These are phyloP conservation scores for Trametes sanguinea DNA, from an alignment of 768 basidiomycete genomes.

Conservation along the genomic window DNA sequence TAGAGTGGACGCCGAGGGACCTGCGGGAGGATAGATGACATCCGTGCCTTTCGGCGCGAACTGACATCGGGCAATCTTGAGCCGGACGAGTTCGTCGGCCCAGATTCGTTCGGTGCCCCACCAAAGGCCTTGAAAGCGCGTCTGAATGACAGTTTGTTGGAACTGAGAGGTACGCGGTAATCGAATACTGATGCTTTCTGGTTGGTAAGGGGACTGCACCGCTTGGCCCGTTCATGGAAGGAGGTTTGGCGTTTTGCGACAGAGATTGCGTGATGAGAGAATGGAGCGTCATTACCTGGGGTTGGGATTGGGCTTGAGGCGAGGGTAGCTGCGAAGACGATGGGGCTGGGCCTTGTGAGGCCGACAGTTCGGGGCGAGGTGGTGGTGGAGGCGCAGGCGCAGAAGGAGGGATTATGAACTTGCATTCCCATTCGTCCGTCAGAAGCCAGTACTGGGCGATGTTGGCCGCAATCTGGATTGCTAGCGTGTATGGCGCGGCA, in stretches of 20 bases:
- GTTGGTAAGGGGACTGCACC: conserved; percentile 28
- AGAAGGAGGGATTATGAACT: conserved; percentile 41
- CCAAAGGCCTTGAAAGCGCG: conserved; percentile 80
- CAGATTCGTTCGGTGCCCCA: conserved; percentile 90
- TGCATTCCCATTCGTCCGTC: conserved; percentile 72
- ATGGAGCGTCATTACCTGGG: background rate
- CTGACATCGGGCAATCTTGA: conserved; percentile 67
- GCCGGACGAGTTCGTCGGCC: conserved; percentile 79
- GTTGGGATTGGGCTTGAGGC: conserved; percentile 22
- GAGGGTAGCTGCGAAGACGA: conserved; percentile 14
- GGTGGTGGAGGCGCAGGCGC: conserved; percentile 1
- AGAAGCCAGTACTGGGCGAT: conserved; percentile 69
- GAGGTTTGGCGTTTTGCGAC: background rate
- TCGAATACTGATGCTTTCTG: conserved; percentile 27
- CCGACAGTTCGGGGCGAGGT: background rate
- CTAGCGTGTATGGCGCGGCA: conserved; percentile 65
- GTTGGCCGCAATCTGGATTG: conserved; percentile 68
- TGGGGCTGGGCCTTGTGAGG: conserved; percentile 1
- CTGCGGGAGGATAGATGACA: conserved; percentile 61
- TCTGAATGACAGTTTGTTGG: conserved; percentile 47
- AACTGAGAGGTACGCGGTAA: conserved; percentile 19
- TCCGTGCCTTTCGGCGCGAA: conserved; percentile 67
- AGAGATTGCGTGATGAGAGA: conserved; percentile 16
- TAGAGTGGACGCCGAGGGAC: conserved; percentile 41
- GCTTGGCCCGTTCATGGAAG: conserved; percentile 14